These are phyloP conservation scores for Yamadazyma endophytica DNA, from an alignment of 805 yeast species.

Conservation along the genomic window DNA sequence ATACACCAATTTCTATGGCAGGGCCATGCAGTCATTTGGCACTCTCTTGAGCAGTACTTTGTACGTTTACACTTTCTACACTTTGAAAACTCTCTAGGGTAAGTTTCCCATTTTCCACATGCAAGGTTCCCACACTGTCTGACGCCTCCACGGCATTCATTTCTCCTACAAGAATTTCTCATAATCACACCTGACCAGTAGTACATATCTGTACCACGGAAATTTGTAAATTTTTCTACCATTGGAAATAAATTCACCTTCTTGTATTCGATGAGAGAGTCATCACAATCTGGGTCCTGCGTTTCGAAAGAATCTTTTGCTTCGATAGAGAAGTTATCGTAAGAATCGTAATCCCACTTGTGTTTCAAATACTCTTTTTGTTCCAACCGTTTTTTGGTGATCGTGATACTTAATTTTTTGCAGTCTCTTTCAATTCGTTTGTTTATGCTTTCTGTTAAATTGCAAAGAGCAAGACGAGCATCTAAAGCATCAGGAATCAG, in stretches of 20 bases:
- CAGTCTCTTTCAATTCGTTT: conserved; percentile 29
- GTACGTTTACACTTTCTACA: conserved; percentile 93
- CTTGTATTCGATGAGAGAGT: conserved; percentile 42
- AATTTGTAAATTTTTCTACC: conserved; percentile 83
- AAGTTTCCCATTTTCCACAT: conserved; percentile 92
- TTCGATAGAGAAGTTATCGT: conserved; percentile 38
- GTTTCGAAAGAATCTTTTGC: conserved; percentile 10
- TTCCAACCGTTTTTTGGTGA: conserved; percentile 29
- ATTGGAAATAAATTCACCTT: conserved; percentile 75
- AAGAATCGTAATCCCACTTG: conserved; percentile 39
- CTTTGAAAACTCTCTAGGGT: conserved; percentile 89
- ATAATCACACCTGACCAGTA: conserved; percentile 98
- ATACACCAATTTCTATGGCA: conserved; percentile 95
- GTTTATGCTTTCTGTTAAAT: conserved; percentile 29
- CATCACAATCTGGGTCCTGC: conserved; percentile 32
- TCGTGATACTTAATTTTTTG: conserved; percentile 24
- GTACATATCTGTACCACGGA: conserved; percentile 72
- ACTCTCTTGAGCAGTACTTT: conserved; percentile 88
- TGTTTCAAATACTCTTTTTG: conserved; percentile 25
- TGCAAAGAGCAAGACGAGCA: conserved; percentile 29
- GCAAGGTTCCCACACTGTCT: conserved; percentile 92
- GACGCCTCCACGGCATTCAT: conserved; percentile 81
- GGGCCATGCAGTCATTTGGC: conserved; percentile 89
- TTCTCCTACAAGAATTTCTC: conserved; percentile 91
- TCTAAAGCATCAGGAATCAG: conserved; percentile 24